Percentiles rank a stretch among this genome's conserved stretches.
phyloP scores from a whole-genome alignment of 169 alveolate genomes.

The Besnoitia besnoiti region DNA sequence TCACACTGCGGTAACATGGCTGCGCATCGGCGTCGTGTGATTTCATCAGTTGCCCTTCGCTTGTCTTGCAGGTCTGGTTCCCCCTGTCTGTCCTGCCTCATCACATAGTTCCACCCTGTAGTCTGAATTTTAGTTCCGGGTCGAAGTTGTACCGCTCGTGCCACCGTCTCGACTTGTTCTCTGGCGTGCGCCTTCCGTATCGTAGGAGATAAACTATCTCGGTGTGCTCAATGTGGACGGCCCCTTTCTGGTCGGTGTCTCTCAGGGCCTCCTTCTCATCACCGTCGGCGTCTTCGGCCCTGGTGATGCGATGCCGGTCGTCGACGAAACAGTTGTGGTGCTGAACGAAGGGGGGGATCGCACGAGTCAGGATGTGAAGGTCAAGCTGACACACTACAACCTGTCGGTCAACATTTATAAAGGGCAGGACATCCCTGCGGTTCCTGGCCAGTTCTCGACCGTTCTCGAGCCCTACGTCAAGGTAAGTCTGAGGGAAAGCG shows the following conservation, averaged over 20 bases:
- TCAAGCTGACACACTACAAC: constrained; percentile 66
- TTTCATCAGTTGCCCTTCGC: too few relatives aligned
- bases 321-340: constrained; percentile 69
- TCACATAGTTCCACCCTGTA: too few relatives aligned
- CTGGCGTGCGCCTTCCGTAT: too few relatives aligned
- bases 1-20: too few relatives aligned
- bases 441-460: constrained; percentile 65
- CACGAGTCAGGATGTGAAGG: constrained; percentile 34
- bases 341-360: constrained; percentile 55
- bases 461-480: constrained; percentile 74
- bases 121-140: too few relatives aligned
- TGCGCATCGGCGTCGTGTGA: too few relatives aligned
- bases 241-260: neutral
- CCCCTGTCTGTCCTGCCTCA: too few relatives aligned
- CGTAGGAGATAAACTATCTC: too few relatives aligned
- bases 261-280: constrained; percentile 70
- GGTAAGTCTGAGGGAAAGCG: constrained; percentile 52
- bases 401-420: constrained; percentile 71
- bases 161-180: too few relatives aligned
- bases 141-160: too few relatives aligned
- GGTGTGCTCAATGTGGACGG: neutral
- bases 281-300: constrained; percentile 79
- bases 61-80: too few relatives aligned
- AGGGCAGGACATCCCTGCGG: constrained; percentile 77
- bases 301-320: constrained; percentile 75